A percentile compares a stretch with the other conserved stretches of the same genome.
Evolutionary conservation across 495 filamentous ascomycete genomes (phyloP).

Genomic region (Aspergillus ostianus): DNA sequence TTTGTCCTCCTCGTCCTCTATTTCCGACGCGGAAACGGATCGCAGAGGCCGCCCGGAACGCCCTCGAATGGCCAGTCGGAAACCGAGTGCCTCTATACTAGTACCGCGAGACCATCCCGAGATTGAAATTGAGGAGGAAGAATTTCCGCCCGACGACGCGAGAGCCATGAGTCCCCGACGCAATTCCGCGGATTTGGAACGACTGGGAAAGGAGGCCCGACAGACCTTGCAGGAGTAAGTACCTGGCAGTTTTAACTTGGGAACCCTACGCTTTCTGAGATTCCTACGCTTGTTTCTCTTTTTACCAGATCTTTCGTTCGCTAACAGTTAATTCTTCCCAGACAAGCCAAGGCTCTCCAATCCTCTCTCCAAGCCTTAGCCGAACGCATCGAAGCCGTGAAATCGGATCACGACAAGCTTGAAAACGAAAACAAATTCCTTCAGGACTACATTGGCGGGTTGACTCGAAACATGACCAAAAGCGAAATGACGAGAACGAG

Average conservation of each 20-base stretch:
- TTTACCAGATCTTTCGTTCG: not conserved
- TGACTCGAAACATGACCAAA: constrained; percentile 54
- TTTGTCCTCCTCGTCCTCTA: constrained; percentile 45
- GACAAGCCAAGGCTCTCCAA: constrained; percentile 85
- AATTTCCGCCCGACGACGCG: constrained; percentile 80
- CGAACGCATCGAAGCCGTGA: constrained; percentile 90
- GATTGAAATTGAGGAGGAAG: constrained; percentile 64
- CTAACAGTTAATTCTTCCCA: constrained; percentile 29
- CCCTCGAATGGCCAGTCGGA: constrained; percentile 59
- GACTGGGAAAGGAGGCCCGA: constrained; percentile 76
- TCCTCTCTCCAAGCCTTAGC: constrained; percentile 83
- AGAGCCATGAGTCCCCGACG: constrained; percentile 91
- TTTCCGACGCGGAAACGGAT: constrained; percentile 48
- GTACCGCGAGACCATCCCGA: constrained; percentile 70
- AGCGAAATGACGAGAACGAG: constrained; percentile 43
- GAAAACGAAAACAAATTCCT: constrained; percentile 93
- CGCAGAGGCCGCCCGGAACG: constrained; percentile 47
- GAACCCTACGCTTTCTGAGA: not conserved
- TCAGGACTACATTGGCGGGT: constrained; percentile 72
- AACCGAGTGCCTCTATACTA: constrained; percentile 78
- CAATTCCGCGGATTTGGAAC: constrained; percentile 84
- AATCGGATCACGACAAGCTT: constrained; percentile 89
- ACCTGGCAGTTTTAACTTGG: not conserved
- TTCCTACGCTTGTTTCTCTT: not conserved
- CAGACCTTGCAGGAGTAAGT: constrained; percentile 64